Percentiles rank a stretch among this genome's conserved stretches.
These are phyloP conservation scores for Trametes sanguinea DNA, from an alignment of 768 basidiomycete species.

Conservation along the genomic window DNA sequence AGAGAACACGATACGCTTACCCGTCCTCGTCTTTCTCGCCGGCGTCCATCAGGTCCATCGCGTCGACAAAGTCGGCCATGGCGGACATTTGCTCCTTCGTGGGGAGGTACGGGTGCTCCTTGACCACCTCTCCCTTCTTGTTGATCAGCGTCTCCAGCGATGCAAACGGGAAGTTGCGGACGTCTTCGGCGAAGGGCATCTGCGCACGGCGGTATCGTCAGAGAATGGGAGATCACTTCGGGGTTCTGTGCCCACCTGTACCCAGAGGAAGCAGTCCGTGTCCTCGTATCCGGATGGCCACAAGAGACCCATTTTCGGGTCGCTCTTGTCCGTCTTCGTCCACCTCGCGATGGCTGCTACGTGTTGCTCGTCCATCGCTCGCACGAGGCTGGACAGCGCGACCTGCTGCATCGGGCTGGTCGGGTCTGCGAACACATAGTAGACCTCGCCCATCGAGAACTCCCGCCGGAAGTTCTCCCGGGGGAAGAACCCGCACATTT, in stretches of 20 bases:
- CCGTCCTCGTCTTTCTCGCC: conserved; percentile 78
- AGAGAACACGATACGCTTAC: conserved; percentile 38
- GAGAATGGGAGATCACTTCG: neutral
- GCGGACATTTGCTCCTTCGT: conserved; percentile 73
- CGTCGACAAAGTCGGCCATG: conserved; percentile 88
- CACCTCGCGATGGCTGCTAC: conserved; percentile 82
- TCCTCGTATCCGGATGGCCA: conserved; percentile 57
- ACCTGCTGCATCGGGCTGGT: conserved; percentile 69
- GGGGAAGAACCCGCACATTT: conserved; percentile 83
- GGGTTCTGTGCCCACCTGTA: conserved; percentile 50
- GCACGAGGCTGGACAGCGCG: conserved; percentile 82
- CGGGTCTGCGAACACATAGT: conserved; percentile 82
- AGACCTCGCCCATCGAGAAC: conserved; percentile 79
- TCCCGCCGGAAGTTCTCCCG: conserved; percentile 76
- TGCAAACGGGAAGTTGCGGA: conserved; percentile 84
- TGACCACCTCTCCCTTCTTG: conserved; percentile 72
- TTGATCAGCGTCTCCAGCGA: conserved; percentile 74
- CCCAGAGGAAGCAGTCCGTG: conserved; percentile 83
- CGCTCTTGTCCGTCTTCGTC: conserved; percentile 70
- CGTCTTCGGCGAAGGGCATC: conserved; percentile 97
- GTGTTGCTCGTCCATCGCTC: conserved; percentile 70
- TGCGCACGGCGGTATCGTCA: conserved; percentile 31
- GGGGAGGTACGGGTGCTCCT: conserved; percentile 80
- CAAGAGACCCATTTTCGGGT: conserved; percentile 86
- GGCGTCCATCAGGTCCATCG: conserved; percentile 82